Base-by-base conservation (phyloP, 2,329 filamentous ascomycete species). In the Aspergillus brunneoviolaceus region DNA sequence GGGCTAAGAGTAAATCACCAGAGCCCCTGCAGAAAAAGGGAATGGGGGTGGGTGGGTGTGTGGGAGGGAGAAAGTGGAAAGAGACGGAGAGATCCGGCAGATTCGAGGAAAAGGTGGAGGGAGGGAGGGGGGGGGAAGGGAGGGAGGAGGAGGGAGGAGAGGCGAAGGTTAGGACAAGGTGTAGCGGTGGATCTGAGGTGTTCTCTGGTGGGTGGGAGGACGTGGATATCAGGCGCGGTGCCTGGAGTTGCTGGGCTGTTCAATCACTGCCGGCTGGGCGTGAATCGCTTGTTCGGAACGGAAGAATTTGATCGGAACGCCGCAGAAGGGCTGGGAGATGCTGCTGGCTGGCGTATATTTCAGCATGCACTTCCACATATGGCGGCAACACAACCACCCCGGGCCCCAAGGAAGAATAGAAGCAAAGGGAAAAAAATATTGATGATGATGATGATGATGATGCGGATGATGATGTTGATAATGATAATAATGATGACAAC, bases 271-370 rank as follows among this genome's bases (percentile, higher is more conserved):
- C 58, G 62, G 57, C 63, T 68, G 69, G 66, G 68, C 70, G 70
- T 68, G 67, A 70, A 69, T 75, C 72, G 72, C 73, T 75, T 74
- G 73, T 69, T 73, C 73, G 73, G 72, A 68, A 31, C 72, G 72
- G 73, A 75, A 70, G 64, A 75, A 70, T 69, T 57, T 62, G 56
- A 2, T 55, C 68, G 65, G 69, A 70, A 61, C 58, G 55, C 63
- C 66, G 63, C 63, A 60, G 60, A 58, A 67, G 69, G 72, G 71
- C 72, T 73, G 72, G 68, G 63, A 67, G 70, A 69, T 72, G 69
- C 70, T 61, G 66, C 64, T 60, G 67, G 59, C 61, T 63, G 53
- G 72, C 70, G 73, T 75, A 75, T 66, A 69, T 72, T 68, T 72
- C 68, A 72, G 72, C 68, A 74, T 73, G 69, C 65, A 67, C 59